phyloP scores from a whole-genome alignment of 805 yeast species.

The Teunomyces pallodes region DNA sequence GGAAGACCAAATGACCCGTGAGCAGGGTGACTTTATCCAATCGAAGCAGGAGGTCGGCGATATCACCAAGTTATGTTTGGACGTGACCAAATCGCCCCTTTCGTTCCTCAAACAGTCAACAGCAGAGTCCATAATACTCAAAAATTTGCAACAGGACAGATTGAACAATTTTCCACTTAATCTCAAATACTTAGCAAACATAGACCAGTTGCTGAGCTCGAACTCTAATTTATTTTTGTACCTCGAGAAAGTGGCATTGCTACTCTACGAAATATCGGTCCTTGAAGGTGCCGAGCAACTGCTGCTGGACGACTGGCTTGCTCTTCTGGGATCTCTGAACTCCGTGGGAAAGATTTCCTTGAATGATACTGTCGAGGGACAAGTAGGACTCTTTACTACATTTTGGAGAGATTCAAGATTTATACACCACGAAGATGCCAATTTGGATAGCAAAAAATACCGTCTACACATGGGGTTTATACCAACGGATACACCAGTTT shows the following conservation, averaged over 20 bases:
- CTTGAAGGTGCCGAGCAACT: conserved; percentile 18
- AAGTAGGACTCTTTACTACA: conserved; percentile 33
- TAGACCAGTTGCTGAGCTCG: conserved; percentile 33
- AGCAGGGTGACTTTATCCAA: not conserved
- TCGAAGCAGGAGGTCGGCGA: not conserved
- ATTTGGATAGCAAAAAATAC: conserved; percentile 17
- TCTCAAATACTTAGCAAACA: conserved; percentile 33
- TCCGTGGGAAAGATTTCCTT: conserved; percentile 26
- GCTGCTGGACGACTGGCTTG: conserved; percentile 16
- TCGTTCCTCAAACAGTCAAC: not conserved
- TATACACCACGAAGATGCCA: conserved; percentile 21
- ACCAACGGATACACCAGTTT: conserved; percentile 2
- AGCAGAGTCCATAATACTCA: conserved; percentile 30
- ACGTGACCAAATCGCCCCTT: conserved; percentile 4
- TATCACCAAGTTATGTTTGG: conserved; percentile 2
- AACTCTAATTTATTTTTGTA: conserved; percentile 30
- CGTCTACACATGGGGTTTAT: conserved; percentile 22
- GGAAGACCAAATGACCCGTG: conserved; percentile 1
- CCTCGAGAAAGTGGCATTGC: conserved; percentile 28
- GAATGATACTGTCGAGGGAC: conserved; percentile 19
- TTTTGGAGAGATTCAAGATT: conserved; percentile 35
- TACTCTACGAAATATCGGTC: conserved; percentile 24
- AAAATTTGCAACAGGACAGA: conserved; percentile 19
- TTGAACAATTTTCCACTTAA: conserved; percentile 34
- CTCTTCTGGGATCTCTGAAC: conserved; percentile 20